phyloP scores from a whole-genome alignment of 2,329 filamentous ascomycete genomes.

The Amphichorda felina region DNA sequence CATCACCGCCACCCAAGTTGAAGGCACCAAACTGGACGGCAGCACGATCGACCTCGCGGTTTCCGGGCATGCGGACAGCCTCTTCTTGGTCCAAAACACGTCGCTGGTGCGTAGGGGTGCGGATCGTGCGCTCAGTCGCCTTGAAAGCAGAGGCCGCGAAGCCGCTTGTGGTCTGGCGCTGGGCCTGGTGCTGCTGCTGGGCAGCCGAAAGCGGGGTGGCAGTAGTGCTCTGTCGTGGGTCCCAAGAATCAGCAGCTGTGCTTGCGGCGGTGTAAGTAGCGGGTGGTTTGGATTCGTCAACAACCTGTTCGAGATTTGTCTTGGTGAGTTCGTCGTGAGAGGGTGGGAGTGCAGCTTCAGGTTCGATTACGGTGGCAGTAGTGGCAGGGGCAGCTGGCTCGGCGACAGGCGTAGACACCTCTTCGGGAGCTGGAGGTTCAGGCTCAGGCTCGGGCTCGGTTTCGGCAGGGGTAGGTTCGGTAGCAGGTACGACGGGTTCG shows the following conservation, averaged over 20 bases:
- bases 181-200: slow-evolving; percentile 48
- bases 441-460: slow-evolving; percentile 19
- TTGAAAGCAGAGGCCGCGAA: slow-evolving; percentile 76
- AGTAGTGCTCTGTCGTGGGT: slow-evolving; percentile 54
- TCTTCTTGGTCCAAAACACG: slow-evolving; percentile 91
- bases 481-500: slow-evolving; percentile 14
- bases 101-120: slow-evolving; percentile 72
- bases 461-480: neutral
- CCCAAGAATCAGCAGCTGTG: slow-evolving; percentile 78
- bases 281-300: slow-evolving; percentile 66
- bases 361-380: slow-evolving; percentile 27
- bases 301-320: slow-evolving; percentile 84
- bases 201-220: slow-evolving; percentile 55
- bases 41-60: slow-evolving; percentile 85
- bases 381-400: slow-evolving; percentile 12
- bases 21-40: slow-evolving; percentile 96
- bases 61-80: slow-evolving; percentile 94
- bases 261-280: slow-evolving; percentile 77
- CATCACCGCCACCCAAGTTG: slow-evolving; percentile 71
- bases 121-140: slow-evolving; percentile 52
- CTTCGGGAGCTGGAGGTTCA: slow-evolving; percentile 20
- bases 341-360: slow-evolving; percentile 48
- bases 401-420: slow-evolving; percentile 20
- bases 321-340: slow-evolving; percentile 78
- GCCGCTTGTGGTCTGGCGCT: slow-evolving; percentile 46